Percentiles rank a stretch among this genome's conserved stretches.
Evolutionary conservation across 75 land plant species (phyloP).

Genomic region (Cryptomeria japonica): DNA sequence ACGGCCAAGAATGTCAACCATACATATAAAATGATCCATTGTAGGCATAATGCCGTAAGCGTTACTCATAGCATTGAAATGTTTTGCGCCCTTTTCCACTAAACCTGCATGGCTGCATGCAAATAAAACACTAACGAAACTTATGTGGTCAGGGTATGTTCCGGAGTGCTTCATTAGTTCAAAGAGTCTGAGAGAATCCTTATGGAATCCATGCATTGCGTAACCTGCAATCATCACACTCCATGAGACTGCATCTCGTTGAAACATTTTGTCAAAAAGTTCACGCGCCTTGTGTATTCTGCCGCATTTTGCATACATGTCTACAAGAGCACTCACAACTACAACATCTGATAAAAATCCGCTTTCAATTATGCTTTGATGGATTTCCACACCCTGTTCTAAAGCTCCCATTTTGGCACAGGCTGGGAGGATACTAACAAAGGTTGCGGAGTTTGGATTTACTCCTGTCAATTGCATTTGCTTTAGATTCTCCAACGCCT

Average conservation of each 20-base stretch:
- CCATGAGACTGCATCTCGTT: constrained; percentile 24
- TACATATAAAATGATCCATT: constrained; percentile 22
- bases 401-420: constrained; percentile 18
- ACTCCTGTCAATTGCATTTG: constrained; percentile 8
- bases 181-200: constrained; percentile 9
- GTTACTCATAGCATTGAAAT: constrained; percentile 6
- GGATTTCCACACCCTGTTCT: constrained; percentile 14
- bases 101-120: constrained; percentile 33
- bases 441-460: background rate
- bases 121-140: constrained; percentile 19
- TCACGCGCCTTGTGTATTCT: constrained; percentile 13
- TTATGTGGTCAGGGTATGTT: constrained; percentile 16
- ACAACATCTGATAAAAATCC: constrained; percentile 13
- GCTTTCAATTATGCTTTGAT: constrained; percentile 2
- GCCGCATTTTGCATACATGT: constrained; percentile 28
- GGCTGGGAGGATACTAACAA: constrained; percentile 9
- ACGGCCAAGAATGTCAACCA: constrained; percentile 20
- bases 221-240: constrained; percentile 23
- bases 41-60: constrained; percentile 12
- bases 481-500: constrained; percentile 8
- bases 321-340: constrained; percentile 15
- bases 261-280: constrained; percentile 19
- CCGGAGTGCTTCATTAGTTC: constrained; percentile 18
- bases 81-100: constrained; percentile 14
- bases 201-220: constrained; percentile 19